Conservation (phyloP, 2,329 filamentous ascomycete genomes). For the Cercospora brassicicola region DNA sequence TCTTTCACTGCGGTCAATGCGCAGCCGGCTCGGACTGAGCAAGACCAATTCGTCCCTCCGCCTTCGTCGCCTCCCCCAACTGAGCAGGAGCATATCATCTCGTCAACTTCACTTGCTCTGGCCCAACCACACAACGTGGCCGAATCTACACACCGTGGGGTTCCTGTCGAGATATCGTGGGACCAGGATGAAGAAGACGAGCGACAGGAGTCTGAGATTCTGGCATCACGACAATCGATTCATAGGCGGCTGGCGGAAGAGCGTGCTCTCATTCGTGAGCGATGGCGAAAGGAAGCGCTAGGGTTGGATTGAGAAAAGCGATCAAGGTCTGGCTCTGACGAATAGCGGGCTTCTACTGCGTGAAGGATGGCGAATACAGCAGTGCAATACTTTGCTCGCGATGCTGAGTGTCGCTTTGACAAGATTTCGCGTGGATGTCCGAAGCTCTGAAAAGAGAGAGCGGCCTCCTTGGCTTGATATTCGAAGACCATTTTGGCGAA, state of each 20-base stretch:
- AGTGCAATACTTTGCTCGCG: not conserved
- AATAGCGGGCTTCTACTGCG: not conserved
- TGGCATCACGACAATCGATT: not conserved
- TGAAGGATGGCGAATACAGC: not conserved
- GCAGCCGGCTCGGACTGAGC: not conserved
- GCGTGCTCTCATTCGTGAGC: not conserved
- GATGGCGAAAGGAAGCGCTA: not conserved
- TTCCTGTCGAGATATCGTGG: not conserved
- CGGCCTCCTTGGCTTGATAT: no score
- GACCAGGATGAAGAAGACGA: not conserved
- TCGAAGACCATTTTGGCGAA: no score
- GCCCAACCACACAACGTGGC: not conserved
- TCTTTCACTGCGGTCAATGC: not conserved
- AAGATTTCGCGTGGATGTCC: not conserved
- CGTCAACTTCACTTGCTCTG: not conserved
- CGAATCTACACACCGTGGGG: not conserved
- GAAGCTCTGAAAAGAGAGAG: not conserved
- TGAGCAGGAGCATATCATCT: not conserved
- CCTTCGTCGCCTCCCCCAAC: not conserved
- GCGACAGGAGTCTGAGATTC: not conserved
- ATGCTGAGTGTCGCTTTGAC: not conserved
- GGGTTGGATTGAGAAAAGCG: not conserved
- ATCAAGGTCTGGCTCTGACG: not conserved
- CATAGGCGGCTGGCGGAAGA: not conserved
- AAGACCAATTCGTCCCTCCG: not conserved